These are phyloP conservation scores for Phaeosphaeriaceae sp. DNA, from an alignment of 2,329 filamentous ascomycete species.

Conservation along the genomic window DNA sequence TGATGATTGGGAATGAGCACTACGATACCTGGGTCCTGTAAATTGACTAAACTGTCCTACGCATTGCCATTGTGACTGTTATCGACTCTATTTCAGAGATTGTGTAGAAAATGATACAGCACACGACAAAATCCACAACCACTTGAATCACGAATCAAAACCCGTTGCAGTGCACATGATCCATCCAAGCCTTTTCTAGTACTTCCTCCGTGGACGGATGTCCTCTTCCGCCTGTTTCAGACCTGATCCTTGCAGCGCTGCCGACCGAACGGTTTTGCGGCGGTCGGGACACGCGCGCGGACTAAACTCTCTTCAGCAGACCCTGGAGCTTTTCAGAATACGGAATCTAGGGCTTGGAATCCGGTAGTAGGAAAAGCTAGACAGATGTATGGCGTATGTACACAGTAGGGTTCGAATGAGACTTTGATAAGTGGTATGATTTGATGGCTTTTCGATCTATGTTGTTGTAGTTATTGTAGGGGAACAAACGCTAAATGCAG, in stretches of 20 bases:
- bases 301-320: background rate
- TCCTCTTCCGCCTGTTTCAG: background rate
- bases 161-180: background rate
- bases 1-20: background rate
- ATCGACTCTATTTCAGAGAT: too few species aligned
- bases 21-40: too few species aligned
- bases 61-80: too few species aligned
- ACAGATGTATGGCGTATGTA: background rate
- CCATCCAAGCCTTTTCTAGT: background rate
- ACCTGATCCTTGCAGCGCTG: constrained; percentile 8
- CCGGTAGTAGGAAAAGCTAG: background rate
- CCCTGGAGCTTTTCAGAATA: background rate
- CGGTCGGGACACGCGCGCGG: too few species aligned
- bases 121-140: background rate
- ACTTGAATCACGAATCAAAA: background rate
- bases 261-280: constrained; percentile 8
- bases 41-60: too few species aligned
- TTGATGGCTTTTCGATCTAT: background rate
- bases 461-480: too few species aligned
- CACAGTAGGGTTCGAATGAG: background rate
- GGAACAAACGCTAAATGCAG: constrained; percentile 28
- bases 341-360: background rate
- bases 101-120: too few species aligned
- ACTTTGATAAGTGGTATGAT: background rate
- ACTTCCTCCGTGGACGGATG: background rate